Evolutionary conservation across 2,329 filamentous ascomycete species (phyloP).

Genomic region (Colletotrichum nymphaeae): DNA sequence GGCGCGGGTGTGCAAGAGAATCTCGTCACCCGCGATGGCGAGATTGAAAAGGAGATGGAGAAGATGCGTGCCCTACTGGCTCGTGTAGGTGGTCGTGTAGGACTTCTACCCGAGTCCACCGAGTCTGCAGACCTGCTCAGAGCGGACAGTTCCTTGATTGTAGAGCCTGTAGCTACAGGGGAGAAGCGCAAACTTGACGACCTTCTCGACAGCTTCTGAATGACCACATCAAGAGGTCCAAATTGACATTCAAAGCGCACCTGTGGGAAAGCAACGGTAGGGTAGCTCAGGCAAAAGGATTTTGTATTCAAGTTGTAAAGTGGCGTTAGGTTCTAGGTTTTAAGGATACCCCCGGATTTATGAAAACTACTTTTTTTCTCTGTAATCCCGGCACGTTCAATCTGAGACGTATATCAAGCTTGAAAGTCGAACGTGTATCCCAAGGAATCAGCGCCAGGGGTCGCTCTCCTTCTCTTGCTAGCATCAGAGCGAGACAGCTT

Average conservation of each 20-base stretch:
- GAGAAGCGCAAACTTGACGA: conserved; percentile 56
- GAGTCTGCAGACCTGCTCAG: conserved; percentile 31
- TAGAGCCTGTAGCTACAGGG: conserved; percentile 50
- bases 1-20: conserved; percentile 69
- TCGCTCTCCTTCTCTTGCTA: not conserved
- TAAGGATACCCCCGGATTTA: conserved; percentile 19
- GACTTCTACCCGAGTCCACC: conserved; percentile 45
- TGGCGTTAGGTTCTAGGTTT: conserved; percentile 28
- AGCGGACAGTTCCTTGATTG: conserved; percentile 39
- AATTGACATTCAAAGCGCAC: not conserved
- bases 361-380: not conserved
- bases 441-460: not conserved
- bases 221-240: too few species aligned
- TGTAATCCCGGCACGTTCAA: not conserved
- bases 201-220: conserved; percentile 50
- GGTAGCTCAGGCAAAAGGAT: not conserved
- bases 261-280: not conserved
- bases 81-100: conserved; percentile 67
- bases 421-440: not conserved
- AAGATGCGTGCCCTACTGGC: conserved; percentile 73
- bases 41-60: conserved; percentile 74
- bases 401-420: not conserved
- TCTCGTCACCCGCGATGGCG: conserved; percentile 72
- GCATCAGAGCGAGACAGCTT: not conserved
- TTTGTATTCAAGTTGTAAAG: not conserved